These are phyloP conservation scores for Penicillium herquei DNA, from an alignment of 495 filamentous ascomycete genomes.

Conservation along the genomic window DNA sequence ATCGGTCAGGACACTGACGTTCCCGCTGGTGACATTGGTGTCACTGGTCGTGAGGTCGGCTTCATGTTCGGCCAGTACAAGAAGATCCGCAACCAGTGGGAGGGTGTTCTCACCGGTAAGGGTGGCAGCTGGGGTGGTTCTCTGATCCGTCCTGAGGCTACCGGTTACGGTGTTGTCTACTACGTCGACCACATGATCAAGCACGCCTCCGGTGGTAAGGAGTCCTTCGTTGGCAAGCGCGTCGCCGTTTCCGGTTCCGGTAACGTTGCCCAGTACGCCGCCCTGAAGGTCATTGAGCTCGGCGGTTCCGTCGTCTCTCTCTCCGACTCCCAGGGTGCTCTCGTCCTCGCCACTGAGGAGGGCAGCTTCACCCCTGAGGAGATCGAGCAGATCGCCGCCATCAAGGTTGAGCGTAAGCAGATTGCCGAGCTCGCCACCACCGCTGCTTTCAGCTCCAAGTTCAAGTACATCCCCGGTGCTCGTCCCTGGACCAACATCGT, in stretches of 20 bases:
- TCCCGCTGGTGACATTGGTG: constrained; percentile 85
- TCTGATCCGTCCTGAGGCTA: constrained; percentile 95
- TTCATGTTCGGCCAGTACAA: constrained; percentile 97
- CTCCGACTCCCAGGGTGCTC: constrained; percentile 84
- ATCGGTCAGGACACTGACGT: constrained; percentile 97
- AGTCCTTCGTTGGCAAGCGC: constrained; percentile 85
- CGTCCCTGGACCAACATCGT: constrained; percentile 84
- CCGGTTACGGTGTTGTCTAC: constrained; percentile 95
- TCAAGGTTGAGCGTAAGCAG: constrained; percentile 86
- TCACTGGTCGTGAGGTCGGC: constrained; percentile 92
- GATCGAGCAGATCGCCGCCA: constrained; percentile 67
- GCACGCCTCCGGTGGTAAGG: constrained; percentile 74
- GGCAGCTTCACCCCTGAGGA: constrained; percentile 72
- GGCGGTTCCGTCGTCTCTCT: constrained; percentile 91
- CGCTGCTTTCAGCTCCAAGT: constrained; percentile 56
- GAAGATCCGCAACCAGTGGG: constrained; percentile 82
- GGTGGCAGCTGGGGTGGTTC: constrained; percentile 88
- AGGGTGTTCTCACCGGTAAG: constrained; percentile 95
- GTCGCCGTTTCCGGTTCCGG: constrained; percentile 97
- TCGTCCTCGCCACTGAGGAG: constrained; percentile 65
- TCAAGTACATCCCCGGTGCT: constrained; percentile 85
- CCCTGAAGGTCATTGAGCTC: constrained; percentile 94
- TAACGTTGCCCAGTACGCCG: constrained; percentile 97
- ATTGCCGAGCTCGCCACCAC: constrained; percentile 62
- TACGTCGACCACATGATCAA: constrained; percentile 96